Base-by-base conservation (phyloP, 169 alveolate species). In the Plasmodium gaboni region DNA sequence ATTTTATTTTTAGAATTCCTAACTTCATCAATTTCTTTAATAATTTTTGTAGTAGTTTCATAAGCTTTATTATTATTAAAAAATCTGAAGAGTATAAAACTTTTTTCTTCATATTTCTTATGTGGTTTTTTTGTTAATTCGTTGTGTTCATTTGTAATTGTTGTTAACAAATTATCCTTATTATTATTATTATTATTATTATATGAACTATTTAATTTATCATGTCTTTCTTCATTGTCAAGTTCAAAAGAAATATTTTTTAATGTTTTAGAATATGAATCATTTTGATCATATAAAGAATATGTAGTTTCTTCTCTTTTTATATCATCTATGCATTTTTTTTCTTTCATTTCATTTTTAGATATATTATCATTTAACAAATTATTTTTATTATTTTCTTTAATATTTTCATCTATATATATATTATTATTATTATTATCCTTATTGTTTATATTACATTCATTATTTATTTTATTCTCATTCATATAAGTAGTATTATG, bases 51-150 rank as follows among this genome's bases (percentile, higher is more conserved):
- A n/a, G 90, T 80, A 15, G 90, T 80, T 53, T 80, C 90, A 48
- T 80, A 80, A 55, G 90, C 90, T 26, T 50, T 80, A 80, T 68
- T 80, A 63, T 80, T 80, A 72, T 80, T 80, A 80, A 80, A 80
- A 72, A 80, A 80, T 38, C 90, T 44, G 50, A 80, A 80, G 24
- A 80, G 26, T 53, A 80, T 68, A 50, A 80, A 80, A 42, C 90
- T 57, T 80, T 80, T 80, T 28, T 80, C 90, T 68, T 80, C 90
- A 80, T 80, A 80, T 63, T 78, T 78, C 7, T 78, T 78, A 15
- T 53, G 55, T 13, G 61, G 46, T 70, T 50, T 63, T 64, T 64
- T 78, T 12, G 24, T 17, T 69, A 44, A 44, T 50, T 78, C 89
- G 60, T 78, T 78, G 5, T 50, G 70, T 32, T 32, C 44, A 32